Evolutionary conservation across 2,329 filamentous ascomycete species (phyloP).

Genomic region (Talaromyces sp.): DNA sequence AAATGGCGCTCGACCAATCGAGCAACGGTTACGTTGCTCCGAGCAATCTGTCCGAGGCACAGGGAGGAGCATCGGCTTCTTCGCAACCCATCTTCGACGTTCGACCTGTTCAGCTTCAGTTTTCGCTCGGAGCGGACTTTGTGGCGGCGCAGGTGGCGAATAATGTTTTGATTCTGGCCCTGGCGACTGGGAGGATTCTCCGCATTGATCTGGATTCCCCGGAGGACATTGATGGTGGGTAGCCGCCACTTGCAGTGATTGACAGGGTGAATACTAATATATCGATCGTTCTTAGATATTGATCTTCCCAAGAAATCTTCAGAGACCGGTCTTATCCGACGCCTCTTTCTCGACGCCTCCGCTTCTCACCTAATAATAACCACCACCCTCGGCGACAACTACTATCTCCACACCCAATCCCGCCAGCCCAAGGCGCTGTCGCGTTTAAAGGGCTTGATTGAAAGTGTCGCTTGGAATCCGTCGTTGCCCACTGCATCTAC

Average conservation of each 20-base stretch:
- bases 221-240: conserved; percentile 83
- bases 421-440: conserved; percentile 78
- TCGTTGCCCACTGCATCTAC: conserved; percentile 89
- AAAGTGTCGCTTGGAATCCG: conserved; percentile 92
- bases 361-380: conserved; percentile 90
- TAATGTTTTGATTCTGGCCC: conserved; percentile 87
- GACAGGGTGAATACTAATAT: background rate
- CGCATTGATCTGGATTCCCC: conserved; percentile 91
- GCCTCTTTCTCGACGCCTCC: conserved; percentile 96
- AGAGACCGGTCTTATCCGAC: conserved; percentile 86
- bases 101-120: conserved; percentile 86
- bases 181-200: conserved; percentile 87
- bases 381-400: conserved; percentile 90
- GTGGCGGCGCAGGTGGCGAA: conserved; percentile 96
- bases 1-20: conserved; percentile 66
- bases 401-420: conserved; percentile 94
- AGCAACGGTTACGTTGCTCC: conserved; percentile 70
- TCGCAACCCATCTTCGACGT: conserved; percentile 89
- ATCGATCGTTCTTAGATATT: conserved; percentile 63
- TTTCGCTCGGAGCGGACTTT: conserved; percentile 91
- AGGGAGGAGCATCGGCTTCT: conserved; percentile 47
- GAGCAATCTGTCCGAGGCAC: conserved; percentile 56
- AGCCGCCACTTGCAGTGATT: background rate
- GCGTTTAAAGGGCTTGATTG: conserved; percentile 82
- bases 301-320: conserved; percentile 90